phyloP scores from a whole-genome alignment of 331 rosid species.

The Cucumis variabilis region DNA sequence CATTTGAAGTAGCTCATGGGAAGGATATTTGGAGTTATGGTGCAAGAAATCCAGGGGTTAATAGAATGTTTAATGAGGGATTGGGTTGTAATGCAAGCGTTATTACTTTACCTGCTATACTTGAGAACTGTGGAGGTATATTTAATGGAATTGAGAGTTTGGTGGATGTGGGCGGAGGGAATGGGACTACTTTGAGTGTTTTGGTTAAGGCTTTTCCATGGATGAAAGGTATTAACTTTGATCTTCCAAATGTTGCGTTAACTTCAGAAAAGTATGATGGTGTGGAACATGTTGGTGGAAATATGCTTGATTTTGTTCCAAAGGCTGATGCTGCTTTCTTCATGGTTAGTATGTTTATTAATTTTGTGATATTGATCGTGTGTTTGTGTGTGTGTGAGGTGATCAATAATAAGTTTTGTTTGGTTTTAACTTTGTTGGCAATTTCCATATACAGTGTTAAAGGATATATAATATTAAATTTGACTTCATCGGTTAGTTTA shows the following conservation, averaged over 20 bases:
- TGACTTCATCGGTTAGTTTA: too few species aligned
- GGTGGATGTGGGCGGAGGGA: constrained; percentile 40
- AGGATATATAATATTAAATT: too few species aligned
- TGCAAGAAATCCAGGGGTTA: constrained; percentile 37
- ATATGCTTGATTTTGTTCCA: constrained; percentile 35
- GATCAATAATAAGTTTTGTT: not conserved
- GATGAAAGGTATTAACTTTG: constrained; percentile 39
- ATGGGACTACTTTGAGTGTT: constrained; percentile 29
- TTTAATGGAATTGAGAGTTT: constrained; percentile 46
- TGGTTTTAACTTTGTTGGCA: too few species aligned
- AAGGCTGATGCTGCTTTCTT: constrained; percentile 39
- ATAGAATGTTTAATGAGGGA: constrained; percentile 59
- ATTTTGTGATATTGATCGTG: not conserved
- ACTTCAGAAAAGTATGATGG: not conserved
- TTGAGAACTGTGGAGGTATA: constrained; percentile 43
- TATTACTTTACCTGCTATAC: constrained; percentile 37
- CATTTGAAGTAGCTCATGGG: constrained; percentile 56
- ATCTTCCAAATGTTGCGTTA: constrained; percentile 35
- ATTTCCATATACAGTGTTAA: too few species aligned
- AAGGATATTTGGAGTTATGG: constrained; percentile 62
- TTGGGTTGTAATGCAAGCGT: constrained; percentile 64
- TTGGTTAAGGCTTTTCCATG: constrained; percentile 34
- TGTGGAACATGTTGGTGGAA: constrained; percentile 32
- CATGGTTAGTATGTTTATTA: constrained; percentile 20
- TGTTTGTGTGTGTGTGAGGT: not conserved